Base-by-base conservation (phyloP, 1,139 yeast species). In the Yarrowia galli region DNA sequence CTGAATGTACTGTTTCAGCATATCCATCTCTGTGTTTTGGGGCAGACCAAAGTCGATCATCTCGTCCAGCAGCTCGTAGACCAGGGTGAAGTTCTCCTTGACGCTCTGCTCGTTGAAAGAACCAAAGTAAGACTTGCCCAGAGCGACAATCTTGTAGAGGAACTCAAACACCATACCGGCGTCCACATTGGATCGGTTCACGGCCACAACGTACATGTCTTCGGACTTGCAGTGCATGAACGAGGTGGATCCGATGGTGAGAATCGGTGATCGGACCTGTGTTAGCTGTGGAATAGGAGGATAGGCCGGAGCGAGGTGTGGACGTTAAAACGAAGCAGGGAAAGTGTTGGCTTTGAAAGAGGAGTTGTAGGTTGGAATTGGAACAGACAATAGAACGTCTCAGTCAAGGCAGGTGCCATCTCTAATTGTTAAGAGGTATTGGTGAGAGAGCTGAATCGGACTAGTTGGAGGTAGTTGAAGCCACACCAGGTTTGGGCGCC, bases 241-340 rank as follows among this genome's bases (percentile, higher is more conserved):
- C 0, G 97, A 89, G 0, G 98, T 95, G 0, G 97, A 91, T 2
- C 99, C 99, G 53, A 95, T 79, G 0, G 98, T 95, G 68, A 93
- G 79, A 8, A 95, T 88, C 0, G 99, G 99, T 2, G 96, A 89
- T 71, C 90, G 83, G 38, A 56, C 64, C 64, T 58, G 64, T 10
- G 64, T 58, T 58, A 58, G 64, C 8, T 6, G 15, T 6, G 42
- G 40, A 15, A 36, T 13, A n/a, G n/a, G n/a, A n/a, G n/a, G n/a
- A n/a, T n/a, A n/a, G n/a, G n/a, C n/a, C 7, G n/a, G 3, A 12
- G 40, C 40, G n/a, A 15, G 32, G n/a, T n/a, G n/a, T n/a, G n/a
- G n/a, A n/a, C n/a, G n/a, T n/a, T n/a, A n/a, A n/a, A n/a, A n/a
- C n/a, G n/a, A n/a, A n/a, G n/a, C n/a, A n/a, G n/a, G n/a, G n/a